Conservation (phyloP, 2,329 filamentous ascomycete species). For the Pyricularia sp. region DNA sequence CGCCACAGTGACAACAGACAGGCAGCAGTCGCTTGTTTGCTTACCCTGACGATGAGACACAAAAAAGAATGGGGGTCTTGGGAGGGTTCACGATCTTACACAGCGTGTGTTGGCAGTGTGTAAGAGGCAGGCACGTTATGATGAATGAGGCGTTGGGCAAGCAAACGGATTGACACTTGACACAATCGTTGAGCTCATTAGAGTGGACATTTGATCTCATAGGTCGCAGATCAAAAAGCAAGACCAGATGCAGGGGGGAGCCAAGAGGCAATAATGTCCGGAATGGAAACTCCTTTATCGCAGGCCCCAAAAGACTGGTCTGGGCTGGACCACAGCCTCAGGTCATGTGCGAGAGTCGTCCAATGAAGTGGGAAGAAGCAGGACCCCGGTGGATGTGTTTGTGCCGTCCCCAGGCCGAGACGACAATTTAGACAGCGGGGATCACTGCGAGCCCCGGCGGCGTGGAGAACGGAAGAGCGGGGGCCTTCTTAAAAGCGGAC, state of each 20-base stretch:
- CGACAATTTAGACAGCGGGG: neutral
- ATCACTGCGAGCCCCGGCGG: neutral
- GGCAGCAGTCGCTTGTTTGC: too few species aligned
- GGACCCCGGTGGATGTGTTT: neutral
- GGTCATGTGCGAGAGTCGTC: neutral
- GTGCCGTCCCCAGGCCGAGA: neutral
- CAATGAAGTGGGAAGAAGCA: neutral
- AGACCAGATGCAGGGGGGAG: neutral
- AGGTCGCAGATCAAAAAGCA: neutral
- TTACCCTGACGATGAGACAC: neutral
- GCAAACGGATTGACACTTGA: neutral
- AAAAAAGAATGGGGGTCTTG: neutral
- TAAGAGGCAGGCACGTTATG: neutral
- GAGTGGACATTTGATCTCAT: neutral
- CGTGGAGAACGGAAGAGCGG: neutral
- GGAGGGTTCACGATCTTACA: neutral
- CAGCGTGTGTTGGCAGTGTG: neutral
- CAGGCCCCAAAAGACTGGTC: neutral
- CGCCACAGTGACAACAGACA: neutral
- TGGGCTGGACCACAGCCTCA: neutral
- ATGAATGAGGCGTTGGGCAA: neutral
- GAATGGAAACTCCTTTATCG: neutral
- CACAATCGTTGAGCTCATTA: constrained; percentile 1
- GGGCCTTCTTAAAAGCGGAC: neutral
- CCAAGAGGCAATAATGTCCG: neutral